Conservation (phyloP, 1,139 yeast genomes). For the Nakaseomyces delphensis region DNA sequence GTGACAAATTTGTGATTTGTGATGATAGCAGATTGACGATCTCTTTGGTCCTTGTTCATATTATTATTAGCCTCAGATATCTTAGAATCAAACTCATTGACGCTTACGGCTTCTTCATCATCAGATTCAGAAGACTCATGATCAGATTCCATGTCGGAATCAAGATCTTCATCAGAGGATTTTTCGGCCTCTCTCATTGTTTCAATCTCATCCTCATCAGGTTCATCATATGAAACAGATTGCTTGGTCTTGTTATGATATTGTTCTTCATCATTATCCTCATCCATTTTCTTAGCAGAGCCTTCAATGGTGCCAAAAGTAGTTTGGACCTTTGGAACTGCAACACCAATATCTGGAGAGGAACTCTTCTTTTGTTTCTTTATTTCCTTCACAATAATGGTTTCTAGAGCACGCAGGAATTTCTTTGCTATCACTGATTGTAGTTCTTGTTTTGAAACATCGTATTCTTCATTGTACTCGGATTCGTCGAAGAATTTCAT, state of each 20-base stretch:
- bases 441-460: constrained; percentile 69
- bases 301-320: constrained; percentile 38
- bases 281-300: constrained; percentile 34
- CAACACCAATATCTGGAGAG: constrained; percentile 62
- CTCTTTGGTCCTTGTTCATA: constrained; percentile 57
- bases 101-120: constrained; percentile 33
- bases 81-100: constrained; percentile 27
- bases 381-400: constrained; percentile 68
- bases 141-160: constrained; percentile 36
- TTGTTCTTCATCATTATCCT: constrained; percentile 64
- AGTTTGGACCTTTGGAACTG: constrained; percentile 49
- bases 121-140: constrained; percentile 34
- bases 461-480: constrained; percentile 84
- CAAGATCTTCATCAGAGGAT: constrained; percentile 52
- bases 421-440: constrained; percentile 56
- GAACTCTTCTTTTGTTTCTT: constrained; percentile 63
- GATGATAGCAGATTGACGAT: constrained; percentile 77
- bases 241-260: constrained; percentile 59
- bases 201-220: constrained; percentile 88
- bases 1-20: constrained; percentile 64
- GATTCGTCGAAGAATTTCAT: constrained; percentile 65
- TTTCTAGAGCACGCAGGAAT: constrained; percentile 65
- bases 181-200: constrained; percentile 77
- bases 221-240: constrained; percentile 87
- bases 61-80: constrained; percentile 30